Conservation (phyloP, 192 early-diverging fungal species). For the Chytriomyces sp. region DNA sequence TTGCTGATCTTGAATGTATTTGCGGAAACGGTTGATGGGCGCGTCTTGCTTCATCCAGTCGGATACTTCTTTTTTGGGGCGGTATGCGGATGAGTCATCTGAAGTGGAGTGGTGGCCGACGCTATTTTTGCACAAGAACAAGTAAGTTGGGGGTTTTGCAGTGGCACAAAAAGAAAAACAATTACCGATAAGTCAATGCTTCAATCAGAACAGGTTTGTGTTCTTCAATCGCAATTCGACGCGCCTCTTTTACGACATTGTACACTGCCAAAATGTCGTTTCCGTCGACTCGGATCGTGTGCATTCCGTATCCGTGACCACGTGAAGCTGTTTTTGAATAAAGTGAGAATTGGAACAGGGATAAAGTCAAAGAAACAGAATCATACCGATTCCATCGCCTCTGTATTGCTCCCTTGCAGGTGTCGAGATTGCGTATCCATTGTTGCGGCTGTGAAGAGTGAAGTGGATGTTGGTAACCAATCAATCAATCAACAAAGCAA, state of each 20-base stretch:
- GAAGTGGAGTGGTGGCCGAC: constrained; percentile 97
- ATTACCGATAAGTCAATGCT: constrained; percentile 92
- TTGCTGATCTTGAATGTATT: constrained; percentile 82
- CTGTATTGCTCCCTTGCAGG: constrained; percentile 93
- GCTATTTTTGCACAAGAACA: constrained; percentile 26
- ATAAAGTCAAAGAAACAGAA: neutral
- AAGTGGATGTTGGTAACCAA: too few species aligned
- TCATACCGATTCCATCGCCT: constrained; percentile 87
- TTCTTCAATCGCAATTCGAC: constrained; percentile 78
- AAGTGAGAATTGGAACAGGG: constrained; percentile 21
- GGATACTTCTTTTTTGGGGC: constrained; percentile 89
- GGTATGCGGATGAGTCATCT: constrained; percentile 95
- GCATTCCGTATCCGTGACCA: constrained; percentile 96
- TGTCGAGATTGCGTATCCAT: constrained; percentile 99
- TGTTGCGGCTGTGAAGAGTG: constrained; percentile 78
- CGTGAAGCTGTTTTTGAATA: constrained; percentile 63
- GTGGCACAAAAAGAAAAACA: too few species aligned
- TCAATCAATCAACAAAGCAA: neutral
- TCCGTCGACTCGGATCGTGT: constrained; percentile 96
- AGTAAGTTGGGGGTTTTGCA: neutral
- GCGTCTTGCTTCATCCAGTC: constrained; percentile 86
- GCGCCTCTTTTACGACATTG: constrained; percentile 84
- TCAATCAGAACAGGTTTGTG: constrained; percentile 92
- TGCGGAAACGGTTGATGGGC: constrained; percentile 86
- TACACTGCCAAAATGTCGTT: constrained; percentile 96